These are phyloP conservation scores for Ciborinia camelliae DNA, from an alignment of 2,329 filamentous ascomycete genomes.

Conservation along the genomic window DNA sequence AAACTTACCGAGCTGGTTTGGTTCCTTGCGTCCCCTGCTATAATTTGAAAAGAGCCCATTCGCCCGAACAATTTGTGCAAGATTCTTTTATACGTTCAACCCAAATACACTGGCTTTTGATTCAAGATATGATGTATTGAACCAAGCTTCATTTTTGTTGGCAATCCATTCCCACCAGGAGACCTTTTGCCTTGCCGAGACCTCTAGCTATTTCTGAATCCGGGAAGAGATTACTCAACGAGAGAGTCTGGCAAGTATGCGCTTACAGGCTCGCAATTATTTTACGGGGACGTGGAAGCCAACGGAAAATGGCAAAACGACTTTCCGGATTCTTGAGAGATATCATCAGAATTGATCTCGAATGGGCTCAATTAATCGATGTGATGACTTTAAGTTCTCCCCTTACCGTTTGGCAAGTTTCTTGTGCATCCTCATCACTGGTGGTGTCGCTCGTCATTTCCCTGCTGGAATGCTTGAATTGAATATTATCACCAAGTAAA, in stretches of 20 bases:
- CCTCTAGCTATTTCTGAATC: not conserved
- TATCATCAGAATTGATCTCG: not conserved
- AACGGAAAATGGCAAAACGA: too few relatives aligned
- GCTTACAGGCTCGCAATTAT: too few relatives aligned
- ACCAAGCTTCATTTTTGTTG: not conserved
- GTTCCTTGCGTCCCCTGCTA: not conserved
- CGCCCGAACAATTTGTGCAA: too few relatives aligned
- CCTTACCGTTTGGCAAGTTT: too few relatives aligned
- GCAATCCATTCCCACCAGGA: not conserved
- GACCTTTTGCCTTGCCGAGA: not conserved
- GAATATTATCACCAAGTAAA: not conserved
- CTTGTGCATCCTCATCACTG: not conserved
- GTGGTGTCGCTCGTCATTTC: not conserved
- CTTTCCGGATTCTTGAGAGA: too few relatives aligned
- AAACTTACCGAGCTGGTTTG: not conserved
- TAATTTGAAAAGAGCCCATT: not conserved
- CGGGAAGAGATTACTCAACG: not conserved
- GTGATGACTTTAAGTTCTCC: not conserved
- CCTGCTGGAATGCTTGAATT: not conserved
- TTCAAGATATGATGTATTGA: not conserved
- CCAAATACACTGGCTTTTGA: not conserved
- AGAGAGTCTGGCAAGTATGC: not conserved
- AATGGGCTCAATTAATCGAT: too few relatives aligned
- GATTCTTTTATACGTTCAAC: not conserved
- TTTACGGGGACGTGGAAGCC: too few relatives aligned